These are phyloP conservation scores for Byssochlamys sp. DNA, from an alignment of 2,329 filamentous ascomycete species.

Conservation along the genomic window DNA sequence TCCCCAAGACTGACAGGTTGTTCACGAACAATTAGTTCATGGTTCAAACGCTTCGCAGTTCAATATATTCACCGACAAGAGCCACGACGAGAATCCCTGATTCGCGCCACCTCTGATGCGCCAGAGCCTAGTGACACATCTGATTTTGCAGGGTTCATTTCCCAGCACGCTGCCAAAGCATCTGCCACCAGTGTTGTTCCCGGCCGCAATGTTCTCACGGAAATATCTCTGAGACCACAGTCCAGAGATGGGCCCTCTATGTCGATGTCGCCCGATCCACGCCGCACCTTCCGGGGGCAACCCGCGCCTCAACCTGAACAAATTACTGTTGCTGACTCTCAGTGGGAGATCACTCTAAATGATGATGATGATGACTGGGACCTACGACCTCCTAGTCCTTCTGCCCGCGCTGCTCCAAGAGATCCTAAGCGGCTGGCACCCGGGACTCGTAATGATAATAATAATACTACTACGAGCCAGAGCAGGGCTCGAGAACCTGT, in stretches of 20 bases:
- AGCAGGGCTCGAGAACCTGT: not conserved
- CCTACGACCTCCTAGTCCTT: not conserved
- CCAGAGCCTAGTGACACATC: not conserved
- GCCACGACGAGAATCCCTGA: not conserved
- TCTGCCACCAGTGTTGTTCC: not conserved
- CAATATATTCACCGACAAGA: too few species aligned
- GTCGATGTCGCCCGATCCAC: not conserved
- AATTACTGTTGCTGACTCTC: slow-evolving; percentile 8
- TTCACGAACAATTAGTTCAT: not conserved
- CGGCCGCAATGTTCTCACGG: not conserved
- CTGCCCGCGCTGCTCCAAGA: not conserved
- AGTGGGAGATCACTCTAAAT: slow-evolving; percentile 1
- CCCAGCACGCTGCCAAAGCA: not conserved
- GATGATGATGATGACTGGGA: not conserved
- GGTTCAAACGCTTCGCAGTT: too few species aligned
- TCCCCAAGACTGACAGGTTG: not conserved
- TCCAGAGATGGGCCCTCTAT: not conserved
- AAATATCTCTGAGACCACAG: not conserved
- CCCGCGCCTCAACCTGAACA: slow-evolving; percentile 6
- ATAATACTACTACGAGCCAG: not conserved
- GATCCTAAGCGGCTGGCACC: not conserved
- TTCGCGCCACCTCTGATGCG: not conserved
- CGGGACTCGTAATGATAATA: not conserved
- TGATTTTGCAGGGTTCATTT: not conserved
- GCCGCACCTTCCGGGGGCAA: not conserved